Evolutionary conservation across 2,329 filamentous ascomycete species (phyloP), one percentile per base, ranked within the genome.

Genomic region (Purpureocillium lavendulum): DNA sequence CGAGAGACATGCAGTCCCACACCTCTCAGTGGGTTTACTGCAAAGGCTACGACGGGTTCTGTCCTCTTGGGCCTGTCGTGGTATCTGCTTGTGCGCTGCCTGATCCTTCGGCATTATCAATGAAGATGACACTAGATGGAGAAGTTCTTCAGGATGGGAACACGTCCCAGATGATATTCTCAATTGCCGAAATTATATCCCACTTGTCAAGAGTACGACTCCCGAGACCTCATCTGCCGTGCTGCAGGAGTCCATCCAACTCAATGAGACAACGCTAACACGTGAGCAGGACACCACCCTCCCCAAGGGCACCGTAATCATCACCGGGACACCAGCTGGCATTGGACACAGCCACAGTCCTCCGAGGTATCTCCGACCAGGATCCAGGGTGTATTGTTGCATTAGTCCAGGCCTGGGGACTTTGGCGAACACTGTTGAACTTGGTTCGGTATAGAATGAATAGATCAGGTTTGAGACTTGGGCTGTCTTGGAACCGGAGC

Each of bases 11-110:
- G 35, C 74, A 77, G 51, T 65, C 64, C 44, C 58, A 62, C 6
- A 65, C 67, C 41, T 61, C 54, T 36, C 70, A 73, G 43, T 73
- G 69, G 69, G 65, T 64, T 36, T 73, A 65, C 43, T 67, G 65
- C 18, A 73, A 73, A 48, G 66, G 69, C 0, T 71, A 70, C 38
- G 70, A 73, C 45, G 64, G 62, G 11, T 56, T 65, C 9, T 70
- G 67, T 45, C 69, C 69, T 0, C 57, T 72, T 39, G 69, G 66
- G 0, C 49, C 49, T 1, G 45, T 42, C 21, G 24, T 53, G 1
- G 50, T 51, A 3, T 41, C 38, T 6, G 30, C 40, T 3, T 33
- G 34, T 33, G 36, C 39, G 10, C 31, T 48, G 2, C 42, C 38
- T 0, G 42, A 42, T 18, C 34, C 43, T 2, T 45, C 35, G 6